Base-by-base conservation (phyloP, 352 stramenopile genomes). In the Pythium rishiriense region DNA sequence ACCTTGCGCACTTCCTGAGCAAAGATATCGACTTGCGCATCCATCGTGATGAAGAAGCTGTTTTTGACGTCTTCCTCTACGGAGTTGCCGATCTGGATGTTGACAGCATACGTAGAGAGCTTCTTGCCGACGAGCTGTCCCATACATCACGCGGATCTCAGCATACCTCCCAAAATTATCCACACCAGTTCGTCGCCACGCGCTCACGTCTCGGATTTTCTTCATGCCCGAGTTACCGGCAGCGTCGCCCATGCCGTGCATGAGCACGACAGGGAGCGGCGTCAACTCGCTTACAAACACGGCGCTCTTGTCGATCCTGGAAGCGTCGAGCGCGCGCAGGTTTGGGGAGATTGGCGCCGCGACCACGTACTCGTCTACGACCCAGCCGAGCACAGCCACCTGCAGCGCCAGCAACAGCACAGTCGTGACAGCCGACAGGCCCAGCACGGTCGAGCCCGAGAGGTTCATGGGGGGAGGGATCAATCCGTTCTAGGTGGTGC, bases 161-260 rank as follows among this genome's bases (percentile, higher is more conserved):
- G n/a, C n/a, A n/a, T n/a, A n/a, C n/a, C n/a, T n/a, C n/a, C n/a
- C n/a, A n/a, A n/a, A n/a, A n/a, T n/a, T n/a, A n/a, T n/a, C n/a
- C n/a, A n/a, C n/a, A n/a, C n/a, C n/a, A n/a, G n/a, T n/a, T n/a
- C n/a, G n/a, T n/a, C n/a, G n/a, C n/a, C n/a, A n/a, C 26, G 31
- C 8, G 51, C 66, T 11, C 70, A 93, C 86, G 62, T 90, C 83
- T 42, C 87, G 81, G 45, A 98, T 93, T 8, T 67, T 64, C 53
- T 75, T 57, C 90, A 98, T 98, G 21, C 93, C 94, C 17, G 73
- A 58, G 65, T 98, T 97, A 8, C 85, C 87, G 41, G 90, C 97
- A 14, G 86, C 90, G 58, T 98, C 94, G n/a, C 92, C 94, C 92
- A 98, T 98, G 14, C 94, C 94, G 64, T 98, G 93, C 70, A 97